phyloP scores from a whole-genome alignment of 78 protist genomes.

The Cyanophora paradoxa region DNA sequence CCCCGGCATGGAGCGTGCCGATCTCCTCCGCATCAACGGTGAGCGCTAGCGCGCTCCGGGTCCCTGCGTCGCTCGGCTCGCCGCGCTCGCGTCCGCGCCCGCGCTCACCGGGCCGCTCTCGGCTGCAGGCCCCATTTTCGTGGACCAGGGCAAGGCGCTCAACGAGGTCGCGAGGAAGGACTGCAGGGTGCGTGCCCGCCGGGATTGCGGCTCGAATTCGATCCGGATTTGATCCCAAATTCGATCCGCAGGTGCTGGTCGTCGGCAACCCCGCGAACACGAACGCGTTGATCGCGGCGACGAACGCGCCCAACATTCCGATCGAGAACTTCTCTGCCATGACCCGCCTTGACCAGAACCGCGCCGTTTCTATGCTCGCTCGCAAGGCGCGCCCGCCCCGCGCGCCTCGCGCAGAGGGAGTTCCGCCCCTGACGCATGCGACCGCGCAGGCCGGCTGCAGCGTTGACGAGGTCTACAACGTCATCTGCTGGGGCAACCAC shows the following conservation, averaged over 20 bases:
- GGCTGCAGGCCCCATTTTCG: neutral
- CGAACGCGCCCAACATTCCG: slow-evolving; percentile 77
- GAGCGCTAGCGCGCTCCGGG: too few species aligned
- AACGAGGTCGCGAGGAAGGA: slow-evolving; percentile 50
- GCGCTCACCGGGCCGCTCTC: too few species aligned
- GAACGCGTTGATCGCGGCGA: slow-evolving; percentile 48
- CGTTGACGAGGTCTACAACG: slow-evolving; percentile 32
- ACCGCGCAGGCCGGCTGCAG: neutral
- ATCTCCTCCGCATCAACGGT: slow-evolving; percentile 67
- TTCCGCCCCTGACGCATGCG: too few species aligned
- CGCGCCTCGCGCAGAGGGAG: too few species aligned
- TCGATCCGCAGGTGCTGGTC: slow-evolving; percentile 72
- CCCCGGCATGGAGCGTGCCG: slow-evolving; percentile 90
- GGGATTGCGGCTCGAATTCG: too few species aligned
- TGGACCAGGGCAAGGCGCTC: slow-evolving; percentile 66
- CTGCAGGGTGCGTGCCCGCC: too few species aligned
- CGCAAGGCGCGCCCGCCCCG: too few species aligned
- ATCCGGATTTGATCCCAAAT: too few species aligned
- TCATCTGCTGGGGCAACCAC: slow-evolving; percentile 93
- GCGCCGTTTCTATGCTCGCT: too few species aligned
- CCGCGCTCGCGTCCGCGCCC: too few species aligned
- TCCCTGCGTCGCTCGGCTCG: too few species aligned
- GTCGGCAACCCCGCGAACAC: slow-evolving; percentile 98
- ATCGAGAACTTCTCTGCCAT: slow-evolving; percentile 74
- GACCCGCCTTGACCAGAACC: slow-evolving; percentile 88